These are phyloP conservation scores for Coniochaeta sp. DNA, from an alignment of 2,329 filamentous ascomycete species.

Conservation along the genomic window DNA sequence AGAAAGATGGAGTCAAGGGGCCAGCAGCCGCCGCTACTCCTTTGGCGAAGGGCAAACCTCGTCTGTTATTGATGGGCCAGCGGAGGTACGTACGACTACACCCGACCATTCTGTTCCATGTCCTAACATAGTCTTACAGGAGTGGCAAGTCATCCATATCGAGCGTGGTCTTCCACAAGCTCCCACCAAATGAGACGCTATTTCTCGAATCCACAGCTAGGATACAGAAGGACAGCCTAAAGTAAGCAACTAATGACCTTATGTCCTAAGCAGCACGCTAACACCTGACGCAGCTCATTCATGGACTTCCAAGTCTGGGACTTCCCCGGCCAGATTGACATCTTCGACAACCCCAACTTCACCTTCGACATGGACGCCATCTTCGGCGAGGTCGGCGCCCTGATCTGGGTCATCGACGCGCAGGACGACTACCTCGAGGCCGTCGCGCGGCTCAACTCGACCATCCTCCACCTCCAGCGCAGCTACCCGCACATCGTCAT, in stretches of 20 bases:
- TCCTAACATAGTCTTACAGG: conserved; percentile 39
- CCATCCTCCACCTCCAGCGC: conserved; percentile 82
- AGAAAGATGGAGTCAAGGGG: conserved; percentile 39
- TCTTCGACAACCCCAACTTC: conserved; percentile 79
- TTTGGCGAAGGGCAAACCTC: conserved; percentile 63
- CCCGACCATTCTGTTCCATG: not conserved
- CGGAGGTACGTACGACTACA: conserved; percentile 57
- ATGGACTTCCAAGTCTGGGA: conserved; percentile 99
- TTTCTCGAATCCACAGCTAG: conserved; percentile 92
- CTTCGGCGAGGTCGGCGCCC: conserved; percentile 86
- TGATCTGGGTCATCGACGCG: conserved; percentile 98
- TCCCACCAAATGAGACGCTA: conserved; percentile 89
- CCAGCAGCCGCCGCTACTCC: conserved; percentile 36
- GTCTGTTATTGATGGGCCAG: conserved; percentile 90
- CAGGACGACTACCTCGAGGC: conserved; percentile 97
- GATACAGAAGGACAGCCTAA: conserved; percentile 91
- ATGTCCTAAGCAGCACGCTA: conserved; percentile 7
- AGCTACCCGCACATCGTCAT: conserved; percentile 92
- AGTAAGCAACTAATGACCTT: conserved; percentile 49
- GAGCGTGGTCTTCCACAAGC: conserved; percentile 98
- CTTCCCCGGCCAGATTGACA: conserved; percentile 87
- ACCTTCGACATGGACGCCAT: conserved; percentile 89
- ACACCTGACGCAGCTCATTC: conserved; percentile 63
- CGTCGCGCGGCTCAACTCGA: conserved; percentile 77
- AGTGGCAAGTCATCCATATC: conserved; percentile 98